Evolutionary conservation across 257 asterid genomes (phyloP), one percentile per base, ranked within the genome.

Genomic region (Ligustrum vulgare): DNA sequence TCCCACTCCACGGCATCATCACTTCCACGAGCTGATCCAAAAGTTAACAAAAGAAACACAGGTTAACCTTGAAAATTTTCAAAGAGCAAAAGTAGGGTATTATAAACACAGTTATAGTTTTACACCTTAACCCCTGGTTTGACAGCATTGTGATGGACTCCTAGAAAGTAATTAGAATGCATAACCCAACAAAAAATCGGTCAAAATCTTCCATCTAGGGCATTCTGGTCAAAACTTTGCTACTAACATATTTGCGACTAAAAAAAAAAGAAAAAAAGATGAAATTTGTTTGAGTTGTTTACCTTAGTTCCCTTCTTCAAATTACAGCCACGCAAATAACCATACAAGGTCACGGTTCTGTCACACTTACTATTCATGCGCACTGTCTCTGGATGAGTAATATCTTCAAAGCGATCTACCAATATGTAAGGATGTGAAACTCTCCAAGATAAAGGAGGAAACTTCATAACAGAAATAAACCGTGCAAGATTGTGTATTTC

Each of bases 401-500:
- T 88, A 85, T 95, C 99, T 85, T 93, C 99, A 84, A 95, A 86
- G 68, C 98, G 96, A 82, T 95, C 99, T 60, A 82, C 98, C 86
- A 95, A 76, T 79, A 95, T 76, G 82, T 93, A 95, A 36, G 99
- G 99, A 86, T 95, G 99, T 83, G 96, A 89, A 82, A 86, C 81
- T 78, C 98, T 89, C 99, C 99, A 95, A 67, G 96, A 89, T 77
- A 93, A 73, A 20, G 97, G 99, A 28, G 97, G 97, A 80, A 95
- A 95, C 86, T 93, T 95, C 96, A 91, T 93, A 76, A 95, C 98
- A 73, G 98, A 95, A 71, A 93, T 86, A 82, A 95, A 95, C 64
- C 99, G 90, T 28, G 99, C 99, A 16, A 95, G 94, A 80, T 95
- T 95, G 82, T 93, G 98, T 63, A 93, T 86, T 85, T 95, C 98